Evolutionary conservation across 2,329 filamentous ascomycete species (phyloP).

Genomic region (Trichoderma koningiopsis): DNA sequence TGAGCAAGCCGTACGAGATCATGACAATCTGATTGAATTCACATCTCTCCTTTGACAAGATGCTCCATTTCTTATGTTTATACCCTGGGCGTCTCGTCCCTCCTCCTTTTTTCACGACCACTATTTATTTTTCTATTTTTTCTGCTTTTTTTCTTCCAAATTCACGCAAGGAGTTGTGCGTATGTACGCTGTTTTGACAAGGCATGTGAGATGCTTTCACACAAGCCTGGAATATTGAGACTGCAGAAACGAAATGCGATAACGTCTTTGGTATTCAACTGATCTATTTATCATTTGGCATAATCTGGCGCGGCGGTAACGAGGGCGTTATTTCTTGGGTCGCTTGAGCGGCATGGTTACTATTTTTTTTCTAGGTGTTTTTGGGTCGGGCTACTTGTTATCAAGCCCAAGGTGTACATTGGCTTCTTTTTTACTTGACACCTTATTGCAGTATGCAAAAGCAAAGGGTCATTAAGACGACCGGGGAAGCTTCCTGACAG

Average conservation of each 20-base stretch:
- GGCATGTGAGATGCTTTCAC: not conserved
- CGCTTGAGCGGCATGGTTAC: constrained; percentile 5
- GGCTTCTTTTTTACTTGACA: not conserved
- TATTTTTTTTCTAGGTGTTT: constrained; percentile 9
- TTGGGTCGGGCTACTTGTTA: constrained; percentile 11
- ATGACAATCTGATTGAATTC: constrained; percentile 16
- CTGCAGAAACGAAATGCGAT: constrained; percentile 13
- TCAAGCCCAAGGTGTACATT: not conserved
- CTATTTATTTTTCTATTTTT: not conserved
- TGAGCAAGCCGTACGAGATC: not conserved
- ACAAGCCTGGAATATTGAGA: constrained; percentile 9
- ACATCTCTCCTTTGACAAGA: constrained; percentile 18
- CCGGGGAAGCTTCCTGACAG: constrained; percentile 24
- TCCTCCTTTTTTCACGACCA: not conserved
- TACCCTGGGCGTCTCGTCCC: constrained; percentile 19
- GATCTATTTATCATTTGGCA: constrained; percentile 37
- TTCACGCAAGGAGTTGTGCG: constrained; percentile 17
- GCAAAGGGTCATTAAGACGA: not conserved
- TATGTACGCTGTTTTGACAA: constrained; percentile 12
- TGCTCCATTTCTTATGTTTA: constrained; percentile 19
- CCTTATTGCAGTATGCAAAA: not conserved
- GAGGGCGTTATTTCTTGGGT: constrained; percentile 10
- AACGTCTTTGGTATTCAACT: constrained; percentile 18
- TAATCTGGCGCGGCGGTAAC: constrained; percentile 35
- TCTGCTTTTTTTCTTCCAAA: not conserved